Evolutionary conservation across 768 basidiomycete species (phyloP), one percentile per base, ranked within the genome.

Genomic region (Russula sp.): DNA sequence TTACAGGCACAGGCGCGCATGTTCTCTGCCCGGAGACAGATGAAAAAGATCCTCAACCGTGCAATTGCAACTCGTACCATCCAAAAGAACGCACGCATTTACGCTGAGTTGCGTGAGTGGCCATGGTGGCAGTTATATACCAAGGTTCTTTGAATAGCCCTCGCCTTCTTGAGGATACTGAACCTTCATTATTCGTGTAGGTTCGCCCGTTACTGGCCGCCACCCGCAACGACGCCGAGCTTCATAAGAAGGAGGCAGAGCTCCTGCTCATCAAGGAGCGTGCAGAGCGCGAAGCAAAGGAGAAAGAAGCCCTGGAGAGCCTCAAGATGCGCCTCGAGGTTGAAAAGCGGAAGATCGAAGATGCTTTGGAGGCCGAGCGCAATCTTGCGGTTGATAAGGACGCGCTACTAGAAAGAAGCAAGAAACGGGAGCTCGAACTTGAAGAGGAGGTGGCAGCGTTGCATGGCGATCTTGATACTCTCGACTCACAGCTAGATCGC

Each of bases 61-160:
- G 93, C 94, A 1, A 78, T 87, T 43, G 94, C 97, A 5, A 85
- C 95, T 45, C 83, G 90, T 49, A 95, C 91, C 1, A 94, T 98
- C 63, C 97, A 98, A 71, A 82, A 86, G 48, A 99, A 99, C 71
- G 96, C 96, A 2, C 79, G 93, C 22, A 80, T 97, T 22, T 98
- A 98, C 70, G 86, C 87, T 7, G 87, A 92, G 58, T 78, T 99
- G 34, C 81, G 85, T 49, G 92, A 96, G 56, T 98, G 97, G 97
- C 94, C 96, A 1, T 98, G 97, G 97, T 99, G 97, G 97, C 90
- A 94, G 65, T 79, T 98, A 9, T 99, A 95, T 71, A 93, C 93
- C 2, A 96, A 96, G 78, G 93, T 84, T 63, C 41, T 25, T 38
- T 8, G 5, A 11, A 20, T 14, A 1, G 41, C 16, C 14, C 45